A percentile compares a stretch with the other conserved stretches of the same genome.
These are phyloP conservation scores for Alternaria sp. DNA, from an alignment of 2,329 filamentous ascomycete species.

Conservation along the genomic window DNA sequence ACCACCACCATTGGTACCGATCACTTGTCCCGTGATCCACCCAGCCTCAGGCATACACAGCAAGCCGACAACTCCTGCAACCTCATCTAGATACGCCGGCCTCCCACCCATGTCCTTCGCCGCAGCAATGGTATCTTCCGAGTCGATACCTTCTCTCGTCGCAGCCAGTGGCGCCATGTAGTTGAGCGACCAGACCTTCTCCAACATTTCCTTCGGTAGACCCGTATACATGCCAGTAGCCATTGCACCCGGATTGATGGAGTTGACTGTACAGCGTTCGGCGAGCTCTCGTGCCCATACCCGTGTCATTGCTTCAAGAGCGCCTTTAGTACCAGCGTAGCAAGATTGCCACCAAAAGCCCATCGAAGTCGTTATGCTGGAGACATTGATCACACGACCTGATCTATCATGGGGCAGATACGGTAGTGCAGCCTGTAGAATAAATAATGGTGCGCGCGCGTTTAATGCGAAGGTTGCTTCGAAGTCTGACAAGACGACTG, in stretches of 20 bases:
- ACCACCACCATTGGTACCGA: slow-evolving; percentile 80
- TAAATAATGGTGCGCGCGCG: slow-evolving; percentile 59
- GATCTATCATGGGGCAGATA: slow-evolving; percentile 72
- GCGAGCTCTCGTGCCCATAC: slow-evolving; percentile 68
- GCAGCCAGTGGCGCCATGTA: slow-evolving; percentile 69
- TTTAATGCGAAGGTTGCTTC: slow-evolving; percentile 70
- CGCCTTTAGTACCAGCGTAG: slow-evolving; percentile 70
- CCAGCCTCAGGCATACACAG: slow-evolving; percentile 70
- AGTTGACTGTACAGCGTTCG: slow-evolving; percentile 67
- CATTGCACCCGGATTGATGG: slow-evolving; percentile 69
- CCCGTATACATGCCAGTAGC: slow-evolving; percentile 62
- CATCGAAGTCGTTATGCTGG: slow-evolving; percentile 61
- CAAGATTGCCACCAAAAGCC: slow-evolving; percentile 65
- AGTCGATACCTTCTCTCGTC: slow-evolving; percentile 45
- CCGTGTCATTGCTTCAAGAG: slow-evolving; percentile 70
- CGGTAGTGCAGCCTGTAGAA: slow-evolving; percentile 73
- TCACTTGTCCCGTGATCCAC: slow-evolving; percentile 78
- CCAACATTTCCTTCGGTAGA: slow-evolving; percentile 67
- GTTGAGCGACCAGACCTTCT: slow-evolving; percentile 63
- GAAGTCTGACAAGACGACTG: slow-evolving; percentile 22
- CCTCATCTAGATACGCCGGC: slow-evolving; percentile 68
- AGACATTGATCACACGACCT: slow-evolving; percentile 67
- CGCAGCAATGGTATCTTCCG: slow-evolving; percentile 65
- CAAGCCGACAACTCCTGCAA: slow-evolving; percentile 78
- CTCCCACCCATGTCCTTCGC: slow-evolving; percentile 63